phyloP scores from a whole-genome alignment of 257 asterid species.

The Salvia hispanica region DNA sequence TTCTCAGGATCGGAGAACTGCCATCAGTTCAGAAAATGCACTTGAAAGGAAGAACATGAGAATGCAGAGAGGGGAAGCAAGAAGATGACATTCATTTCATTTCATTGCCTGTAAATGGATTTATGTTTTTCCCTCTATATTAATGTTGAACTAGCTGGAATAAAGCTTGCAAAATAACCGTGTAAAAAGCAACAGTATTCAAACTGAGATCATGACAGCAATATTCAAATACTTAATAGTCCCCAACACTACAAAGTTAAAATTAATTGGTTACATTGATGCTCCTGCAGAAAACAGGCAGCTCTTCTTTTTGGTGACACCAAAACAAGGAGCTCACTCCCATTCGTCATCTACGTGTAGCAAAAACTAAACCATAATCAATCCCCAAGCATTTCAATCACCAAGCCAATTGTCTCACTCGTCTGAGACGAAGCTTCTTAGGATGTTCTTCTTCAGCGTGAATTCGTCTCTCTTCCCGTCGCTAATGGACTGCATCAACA shows the following conservation, averaged over 20 bases:
- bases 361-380: slow-evolving; percentile 2
- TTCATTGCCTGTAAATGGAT: too few relatives aligned
- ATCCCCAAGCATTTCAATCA: background rate
- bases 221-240: background rate
- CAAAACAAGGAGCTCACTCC: slow-evolving; percentile 12
- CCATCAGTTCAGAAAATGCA: too few relatives aligned
- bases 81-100: too few relatives aligned
- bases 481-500: slow-evolving; percentile 60
- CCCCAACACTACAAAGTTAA: background rate
- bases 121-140: too few relatives aligned
- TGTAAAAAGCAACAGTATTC: too few relatives aligned
- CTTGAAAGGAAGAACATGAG: too few relatives aligned
- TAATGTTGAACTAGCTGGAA: too few relatives aligned
- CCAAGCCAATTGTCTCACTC: slow-evolving; percentile 27
- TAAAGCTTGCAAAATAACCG: too few relatives aligned
- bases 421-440: slow-evolving; percentile 50
- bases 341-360: slow-evolving; percentile 21
- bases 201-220: background rate
- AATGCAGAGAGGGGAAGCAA: too few relatives aligned
- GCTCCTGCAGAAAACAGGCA: background rate
- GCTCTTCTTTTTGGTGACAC: slow-evolving; percentile 4
- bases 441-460: slow-evolving; percentile 77
- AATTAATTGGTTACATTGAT: slow-evolving; percentile 12
- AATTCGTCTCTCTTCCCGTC: slow-evolving; percentile 75
- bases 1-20: too few relatives aligned